These are phyloP conservation scores for Paramecium sonneborni DNA, from an alignment of 73 alveolate species.

Conservation along the genomic window DNA sequence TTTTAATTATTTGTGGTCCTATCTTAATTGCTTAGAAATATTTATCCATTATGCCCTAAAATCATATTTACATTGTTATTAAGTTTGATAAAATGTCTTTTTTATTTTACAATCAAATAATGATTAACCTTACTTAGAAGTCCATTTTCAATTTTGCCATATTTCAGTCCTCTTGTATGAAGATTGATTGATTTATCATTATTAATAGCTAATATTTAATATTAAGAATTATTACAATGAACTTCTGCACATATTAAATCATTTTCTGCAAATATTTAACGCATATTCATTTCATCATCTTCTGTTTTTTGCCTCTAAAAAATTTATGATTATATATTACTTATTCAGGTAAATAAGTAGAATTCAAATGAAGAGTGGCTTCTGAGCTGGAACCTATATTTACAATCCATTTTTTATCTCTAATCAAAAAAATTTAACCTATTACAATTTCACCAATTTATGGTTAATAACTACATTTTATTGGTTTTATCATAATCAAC, in stretches of 20 bases:
- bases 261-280: conserved; percentile 64
- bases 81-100: conserved; percentile 51
- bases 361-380: conserved; percentile 69
- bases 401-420: conserved; percentile 71
- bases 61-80: conserved; percentile 50
- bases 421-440: conserved; percentile 67
- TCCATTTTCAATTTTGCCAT: conserved; percentile 73
- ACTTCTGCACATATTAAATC: conserved; percentile 68
- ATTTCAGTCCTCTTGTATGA: conserved; percentile 71
- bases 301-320: conserved; percentile 66
- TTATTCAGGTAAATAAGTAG: conserved; percentile 70
- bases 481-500: conserved; percentile 63
- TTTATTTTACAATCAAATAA: conserved; percentile 53
- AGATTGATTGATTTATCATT: conserved; percentile 69
- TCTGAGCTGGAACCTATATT: conserved; percentile 69
- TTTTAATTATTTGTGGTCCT: conserved; percentile 3
- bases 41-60: conserved; percentile 62
- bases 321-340: not conserved
- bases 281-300: conserved; percentile 76
- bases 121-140: conserved; percentile 52
- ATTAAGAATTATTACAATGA: conserved; percentile 48
- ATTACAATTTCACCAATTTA: conserved; percentile 69
- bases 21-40: conserved; percentile 29
- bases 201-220: conserved; percentile 10
- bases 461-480: conserved; percentile 59